Conservation (phyloP, 176 grass and related monocot species). For the Tuctoria greenei region DNA sequence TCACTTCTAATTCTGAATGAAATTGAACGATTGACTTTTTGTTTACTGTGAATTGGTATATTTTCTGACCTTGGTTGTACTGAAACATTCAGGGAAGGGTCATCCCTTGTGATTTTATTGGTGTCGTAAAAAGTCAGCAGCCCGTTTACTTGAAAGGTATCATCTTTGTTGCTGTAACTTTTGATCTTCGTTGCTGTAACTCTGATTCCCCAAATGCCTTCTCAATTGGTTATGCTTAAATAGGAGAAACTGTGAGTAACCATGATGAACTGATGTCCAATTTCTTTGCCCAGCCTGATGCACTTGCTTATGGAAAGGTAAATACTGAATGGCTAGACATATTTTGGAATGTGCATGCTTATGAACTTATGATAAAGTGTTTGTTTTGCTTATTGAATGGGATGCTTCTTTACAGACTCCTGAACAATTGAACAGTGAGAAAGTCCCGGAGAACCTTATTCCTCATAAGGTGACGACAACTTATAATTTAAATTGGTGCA, state of each 20-base stretch:
- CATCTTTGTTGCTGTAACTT: neutral
- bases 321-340: constrained; percentile 16
- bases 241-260: constrained; percentile 91
- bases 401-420: constrained; percentile 54
- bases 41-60: constrained; percentile 6
- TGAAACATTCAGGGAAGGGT: constrained; percentile 76
- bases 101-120: constrained; percentile 98
- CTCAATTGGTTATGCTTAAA: constrained; percentile 32
- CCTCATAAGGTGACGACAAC: constrained; percentile 70
- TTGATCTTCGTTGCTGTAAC: neutral
- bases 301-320: constrained; percentile 99
- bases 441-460: constrained; percentile 73
- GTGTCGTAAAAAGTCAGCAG: constrained; percentile 81
- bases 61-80: constrained; percentile 20
- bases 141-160: constrained; percentile 62
- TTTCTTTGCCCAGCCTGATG: constrained; percentile 99
- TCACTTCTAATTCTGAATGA: neutral
- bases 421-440: constrained; percentile 74
- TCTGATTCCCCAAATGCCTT: constrained; percentile 18
- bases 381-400: constrained; percentile 29
- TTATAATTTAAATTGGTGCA: neutral
- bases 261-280: constrained; percentile 98
- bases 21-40: neutral
- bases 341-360: neutral
- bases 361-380: constrained; percentile 21